phyloP scores from a whole-genome alignment of 2,329 filamentous ascomycete species.

The Aspergillus sojae region DNA sequence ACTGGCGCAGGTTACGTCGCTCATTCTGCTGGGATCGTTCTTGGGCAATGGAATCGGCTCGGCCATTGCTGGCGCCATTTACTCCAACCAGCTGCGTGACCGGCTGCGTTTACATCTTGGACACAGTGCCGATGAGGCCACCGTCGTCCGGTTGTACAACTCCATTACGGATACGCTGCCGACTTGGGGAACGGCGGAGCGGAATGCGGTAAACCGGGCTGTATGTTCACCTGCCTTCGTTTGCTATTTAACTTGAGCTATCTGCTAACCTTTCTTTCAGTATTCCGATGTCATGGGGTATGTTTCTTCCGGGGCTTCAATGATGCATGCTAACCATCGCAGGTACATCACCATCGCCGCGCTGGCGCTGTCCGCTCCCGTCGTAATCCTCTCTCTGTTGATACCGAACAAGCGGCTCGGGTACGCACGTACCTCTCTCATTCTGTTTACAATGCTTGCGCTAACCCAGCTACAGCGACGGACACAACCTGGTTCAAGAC shows the following conservation, averaged over 20 bases:
- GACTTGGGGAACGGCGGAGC: slow-evolving; percentile 43
- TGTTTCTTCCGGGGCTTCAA: not conserved
- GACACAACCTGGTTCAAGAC: slow-evolving; percentile 24
- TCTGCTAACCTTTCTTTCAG: slow-evolving; percentile 15
- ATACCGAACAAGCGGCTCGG: slow-evolving; percentile 32
- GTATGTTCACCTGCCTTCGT: slow-evolving; percentile 19
- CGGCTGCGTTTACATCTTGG: slow-evolving; percentile 43
- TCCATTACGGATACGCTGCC: slow-evolving; percentile 50
- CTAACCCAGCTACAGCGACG: slow-evolving; percentile 16
- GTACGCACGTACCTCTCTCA: slow-evolving; percentile 15
- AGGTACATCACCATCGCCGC: slow-evolving; percentile 36
- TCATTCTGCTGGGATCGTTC: slow-evolving; percentile 49
- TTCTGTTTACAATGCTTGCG: not conserved
- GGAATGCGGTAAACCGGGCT: slow-evolving; percentile 47
- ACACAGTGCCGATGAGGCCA: slow-evolving; percentile 25
- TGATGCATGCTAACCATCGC: slow-evolving; percentile 4
- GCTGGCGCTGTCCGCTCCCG: slow-evolving; percentile 30
- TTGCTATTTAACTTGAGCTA: not conserved
- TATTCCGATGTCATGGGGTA: slow-evolving; percentile 36
- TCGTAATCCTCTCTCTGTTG: slow-evolving; percentile 29
- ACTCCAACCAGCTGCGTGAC: slow-evolving; percentile 49
- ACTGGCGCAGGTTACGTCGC: slow-evolving; percentile 52
- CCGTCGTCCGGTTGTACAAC: slow-evolving; percentile 47
- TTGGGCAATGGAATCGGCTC: slow-evolving; percentile 40
- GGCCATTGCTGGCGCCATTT: slow-evolving; percentile 53